phyloP scores from a whole-genome alignment of 75 land plant species.

The Ceratopteris richardii region DNA sequence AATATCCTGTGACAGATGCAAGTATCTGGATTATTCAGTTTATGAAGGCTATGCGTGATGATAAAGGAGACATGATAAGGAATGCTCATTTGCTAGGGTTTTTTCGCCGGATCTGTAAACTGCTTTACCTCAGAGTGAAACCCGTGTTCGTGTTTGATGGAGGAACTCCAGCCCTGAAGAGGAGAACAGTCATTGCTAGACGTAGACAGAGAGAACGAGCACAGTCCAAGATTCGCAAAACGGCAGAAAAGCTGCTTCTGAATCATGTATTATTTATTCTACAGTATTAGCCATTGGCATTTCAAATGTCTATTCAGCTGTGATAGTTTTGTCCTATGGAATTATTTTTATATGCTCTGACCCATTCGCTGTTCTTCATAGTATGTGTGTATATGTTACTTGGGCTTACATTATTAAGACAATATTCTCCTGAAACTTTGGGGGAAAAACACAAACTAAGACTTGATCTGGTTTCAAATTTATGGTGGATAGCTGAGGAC shows the following conservation, averaged over 20 bases:
- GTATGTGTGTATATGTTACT: no score
- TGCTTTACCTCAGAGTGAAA: constrained; percentile 67
- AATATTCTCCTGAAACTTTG: no score
- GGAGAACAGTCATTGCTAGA: constrained; percentile 81
- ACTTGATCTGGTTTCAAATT: no score
- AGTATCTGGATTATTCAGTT: constrained; percentile 99
- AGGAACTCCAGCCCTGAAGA: constrained; percentile 93
- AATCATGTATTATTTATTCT: constrained; percentile 93
- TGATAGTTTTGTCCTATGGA: no score
- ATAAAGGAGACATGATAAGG: constrained; percentile 87
- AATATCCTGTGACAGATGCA: no score
- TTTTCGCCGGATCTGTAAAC: constrained; percentile 97
- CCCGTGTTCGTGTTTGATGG: constrained; percentile 99
- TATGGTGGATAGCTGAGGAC: constrained; percentile 3
- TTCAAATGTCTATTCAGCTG: no score
- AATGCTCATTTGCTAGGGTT: constrained; percentile 94
- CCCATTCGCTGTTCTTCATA: no score
- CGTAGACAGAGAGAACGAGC: constrained; percentile 89
- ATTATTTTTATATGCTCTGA: no score
- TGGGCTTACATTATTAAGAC: no score
- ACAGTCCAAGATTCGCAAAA: constrained; percentile 82
- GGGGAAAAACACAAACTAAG: no score
- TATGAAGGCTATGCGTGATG: constrained; percentile 99
- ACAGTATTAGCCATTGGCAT: no score
- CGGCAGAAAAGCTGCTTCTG: constrained; percentile 91